Base-by-base conservation (phyloP, 1,284 basidiomycete genomes). In the Fereydounia khargensis region DNA sequence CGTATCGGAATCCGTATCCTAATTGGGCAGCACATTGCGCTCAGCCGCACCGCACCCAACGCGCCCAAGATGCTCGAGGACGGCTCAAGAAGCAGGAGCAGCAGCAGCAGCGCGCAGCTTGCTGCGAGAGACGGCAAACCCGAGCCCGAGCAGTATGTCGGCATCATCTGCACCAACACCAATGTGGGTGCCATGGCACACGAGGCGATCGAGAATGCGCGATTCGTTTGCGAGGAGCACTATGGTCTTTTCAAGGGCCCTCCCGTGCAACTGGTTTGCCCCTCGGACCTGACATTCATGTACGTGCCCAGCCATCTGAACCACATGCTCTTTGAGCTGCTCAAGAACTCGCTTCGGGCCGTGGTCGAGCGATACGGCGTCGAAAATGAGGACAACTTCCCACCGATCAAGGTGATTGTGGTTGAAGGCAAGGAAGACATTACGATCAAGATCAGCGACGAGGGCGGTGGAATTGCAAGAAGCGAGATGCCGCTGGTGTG, bases 141-240 rank as follows among this genome's bases (percentile, higher is more conserved):
- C 31, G 60, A 65, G 45, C 53, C 59, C 20, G 73, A 75, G 46
- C 86, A 92, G 76, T 95, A 95, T 72, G 94, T 99, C 27, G 95
- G 94, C 6, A 97, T 99, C 73, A 99, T 99, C 71, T 98, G 94
- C 78, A 97, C 90, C 4, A 83, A 88, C 73, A 89, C 94, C 32
- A 74, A 73, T 34, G 70, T 75, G 11, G 70, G 73, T 4, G 65
- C 68, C 16, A 73, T 75, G 59, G 73, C 73, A 14, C 88, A 90
- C 76, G 95, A 98, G 81, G 90, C 95, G 0, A 97, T 98, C 66
- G 94, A 99, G 77, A 98, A 98, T 76, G 91, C 95, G 4, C 84
- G 91, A 22, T 98, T 91, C 76, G 91, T 99, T 7, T 97, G 94
- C 79, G 94, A 97, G 79, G 94, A 97, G 74, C 92, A 97, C 78